Evolutionary conservation across 2,329 filamentous ascomycete genomes (phyloP), one percentile per base, ranked within the genome.

Genomic region (Epichloe sp.): DNA sequence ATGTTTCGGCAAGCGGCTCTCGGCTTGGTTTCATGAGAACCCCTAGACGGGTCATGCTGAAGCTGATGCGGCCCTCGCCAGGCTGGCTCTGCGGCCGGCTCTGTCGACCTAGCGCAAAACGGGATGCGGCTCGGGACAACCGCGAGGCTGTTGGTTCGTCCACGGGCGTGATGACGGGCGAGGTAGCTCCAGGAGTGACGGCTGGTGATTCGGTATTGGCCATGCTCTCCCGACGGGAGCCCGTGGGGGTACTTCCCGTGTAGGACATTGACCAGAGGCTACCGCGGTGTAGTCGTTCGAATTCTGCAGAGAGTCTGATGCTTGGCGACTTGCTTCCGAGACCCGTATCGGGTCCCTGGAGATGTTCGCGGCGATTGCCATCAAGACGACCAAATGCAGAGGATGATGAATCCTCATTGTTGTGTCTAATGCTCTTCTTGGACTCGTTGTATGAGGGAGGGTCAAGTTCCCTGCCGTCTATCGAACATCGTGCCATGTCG

Each of bases 401-500:
- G 4, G 54, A 19, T 4, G 55, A 50, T 2, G 50, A 43, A 55
- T 62, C 53, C 2, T 43, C 47, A 2, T 59, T 58, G 34, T 61
- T 60, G 12, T 66, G 51, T 43, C 70, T 21, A 21, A 21, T 3
- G 19, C 19, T 73, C 14, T 68, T 60, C 12, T 71, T 71, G 8
- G 73, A 73, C 49, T 78, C 75, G 46, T 74, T 70, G 57, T 84
- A 84, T 1, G 80, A 79, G 1, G 80, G 80, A 3, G 80, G 80
- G 36, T 74, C 73, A 2, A 66, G 65, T 35, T 73, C 70, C 1
- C 68, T 72, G 44, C 68, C 68, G 6, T 75, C 72, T 0, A 71
- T 70, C 5, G 75, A 75, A 12, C 71, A 68, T 1, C 69, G 62
- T 1, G 73, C 71, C 7, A 85, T 77, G 51, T 90, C 86, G 34